Percentiles rank a stretch among this genome's conserved stretches.
phyloP scores from a whole-genome alignment of 2,329 filamentous ascomycete species.

The Penicillium polonicum region DNA sequence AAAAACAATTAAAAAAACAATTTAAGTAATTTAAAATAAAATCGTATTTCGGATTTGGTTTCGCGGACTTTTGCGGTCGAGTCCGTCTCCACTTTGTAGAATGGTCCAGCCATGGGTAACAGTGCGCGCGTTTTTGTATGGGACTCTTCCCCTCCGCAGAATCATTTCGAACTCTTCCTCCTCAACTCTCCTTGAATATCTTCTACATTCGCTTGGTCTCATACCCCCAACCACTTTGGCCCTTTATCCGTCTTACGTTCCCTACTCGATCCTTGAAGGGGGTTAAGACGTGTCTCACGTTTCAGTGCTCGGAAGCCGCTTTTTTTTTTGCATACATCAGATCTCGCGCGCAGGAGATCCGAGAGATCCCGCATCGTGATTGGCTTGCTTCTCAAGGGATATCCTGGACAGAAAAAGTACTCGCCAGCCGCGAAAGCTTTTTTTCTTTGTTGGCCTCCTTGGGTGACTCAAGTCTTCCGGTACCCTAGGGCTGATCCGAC shows the following conservation, averaged over 20 bases:
- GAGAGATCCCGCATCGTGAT: slow-evolving; percentile 4
- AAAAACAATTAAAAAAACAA: not conserved
- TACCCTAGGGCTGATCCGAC: slow-evolving; percentile 1
- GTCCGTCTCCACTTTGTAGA: not conserved
- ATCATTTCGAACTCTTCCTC: not conserved
- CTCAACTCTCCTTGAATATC: not conserved
- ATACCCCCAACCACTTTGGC: not conserved
- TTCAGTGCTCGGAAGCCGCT: slow-evolving; percentile 6
- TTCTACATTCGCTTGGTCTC: slow-evolving; percentile 3
- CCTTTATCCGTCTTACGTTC: not conserved
- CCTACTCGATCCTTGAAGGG: not conserved
- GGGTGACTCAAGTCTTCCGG: slow-evolving; percentile 4
- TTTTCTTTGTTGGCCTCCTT: slow-evolving; percentile 5
- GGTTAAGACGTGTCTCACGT: slow-evolving; percentile 15
- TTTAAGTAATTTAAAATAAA: not conserved
- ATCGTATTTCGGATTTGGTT: not conserved
- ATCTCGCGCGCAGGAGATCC: slow-evolving; percentile 14
- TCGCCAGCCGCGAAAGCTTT: slow-evolving; percentile 5
- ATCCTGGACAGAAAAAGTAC: not conserved
- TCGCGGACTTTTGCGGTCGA: not conserved
- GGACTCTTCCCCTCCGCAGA: not conserved
- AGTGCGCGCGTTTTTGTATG: slow-evolving; percentile 5
- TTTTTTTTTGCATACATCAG: slow-evolving; percentile 15
- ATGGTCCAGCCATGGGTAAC: not conserved
- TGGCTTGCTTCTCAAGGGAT: slow-evolving; percentile 8